Base-by-base conservation (phyloP, 73 alveolate genomes). In the Tetrahymena elliotti region DNA sequence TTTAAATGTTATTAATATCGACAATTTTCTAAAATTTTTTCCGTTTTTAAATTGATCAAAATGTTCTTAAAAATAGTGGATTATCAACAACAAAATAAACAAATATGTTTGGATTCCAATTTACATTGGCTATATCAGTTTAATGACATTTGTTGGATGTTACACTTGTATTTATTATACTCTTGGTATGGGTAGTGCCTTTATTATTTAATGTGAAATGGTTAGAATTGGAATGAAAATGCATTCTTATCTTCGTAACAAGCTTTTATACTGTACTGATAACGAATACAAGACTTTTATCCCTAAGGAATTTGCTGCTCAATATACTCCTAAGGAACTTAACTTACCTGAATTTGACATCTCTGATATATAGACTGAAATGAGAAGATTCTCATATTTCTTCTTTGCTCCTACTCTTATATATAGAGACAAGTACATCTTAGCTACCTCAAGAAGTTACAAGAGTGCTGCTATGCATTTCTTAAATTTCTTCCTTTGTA, bases 201-300 rank as follows among this genome's bases (percentile, higher is more conserved):
- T 97, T 94, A 96, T 98, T 22, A 95, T 98, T 2, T 88, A 97
- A 82, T 95, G 98, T 93, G 99, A 98, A 94, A 96, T 97, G 97
- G 98, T 98, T 1, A 84, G 99, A 93, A 93, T 96, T 96, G 93
- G 96, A 33, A 97, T 98, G 98, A 98, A 97, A 92, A 95, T 96
- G 93, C 99, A 98, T 94, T 96, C 99, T 38, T 98, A 98, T 96
- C 95, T 97, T 93, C 94, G 99, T 93, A 98, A 98, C 54, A 98
- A 98, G 95, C 94, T 98, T 35, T 52, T 98, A 24, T 96, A 97
- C 95, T 98, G 98, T 20, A 95, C 96, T 11, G 94, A 93, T 1
- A 96, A 96, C 54, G 83, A 83, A 37, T 93, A 95, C 68, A 92
- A 94, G 54, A 34, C 84, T 52, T 98, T 97, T 83, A 95, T 98